A percentile compares a stretch with the other conserved stretches of the same genome.
These are phyloP conservation scores for Allantophomopsis lycopodina DNA, from an alignment of 2,329 filamentous ascomycete species.

Conservation along the genomic window DNA sequence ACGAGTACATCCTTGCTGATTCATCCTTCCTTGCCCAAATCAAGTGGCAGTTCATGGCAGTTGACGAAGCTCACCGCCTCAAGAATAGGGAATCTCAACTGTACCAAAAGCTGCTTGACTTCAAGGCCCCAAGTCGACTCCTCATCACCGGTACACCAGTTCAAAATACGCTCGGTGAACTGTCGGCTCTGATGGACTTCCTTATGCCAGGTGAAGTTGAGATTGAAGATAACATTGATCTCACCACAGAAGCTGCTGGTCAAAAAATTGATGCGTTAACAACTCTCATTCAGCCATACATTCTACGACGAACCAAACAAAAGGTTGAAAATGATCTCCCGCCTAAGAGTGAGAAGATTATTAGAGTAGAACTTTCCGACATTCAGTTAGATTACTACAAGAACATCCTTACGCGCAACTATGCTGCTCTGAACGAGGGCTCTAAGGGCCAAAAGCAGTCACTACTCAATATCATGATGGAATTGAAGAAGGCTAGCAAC, in stretches of 20 bases:
- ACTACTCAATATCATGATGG: conserved; percentile 97
- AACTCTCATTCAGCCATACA: conserved; percentile 79
- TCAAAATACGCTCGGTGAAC: conserved; percentile 88
- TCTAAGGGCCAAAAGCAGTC: conserved; percentile 88
- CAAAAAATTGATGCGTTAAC: conserved; percentile 80
- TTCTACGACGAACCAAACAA: conserved; percentile 90
- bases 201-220: conserved; percentile 87
- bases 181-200: conserved; percentile 89
- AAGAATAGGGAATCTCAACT: conserved; percentile 95
- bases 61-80: conserved; percentile 91
- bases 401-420: conserved; percentile 94
- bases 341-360: conserved; percentile 97
- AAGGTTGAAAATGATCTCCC: conserved; percentile 95
- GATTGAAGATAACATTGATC: conserved; percentile 84
- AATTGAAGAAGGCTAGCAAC: conserved; percentile 97
- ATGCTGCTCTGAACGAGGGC: conserved; percentile 83
- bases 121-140: conserved; percentile 76
- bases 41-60: conserved; percentile 94
- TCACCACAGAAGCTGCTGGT: conserved; percentile 68
- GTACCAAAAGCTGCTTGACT: conserved; percentile 72
- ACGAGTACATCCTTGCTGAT: conserved; percentile 88
- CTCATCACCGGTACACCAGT: conserved; percentile 96
- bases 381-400: conserved; percentile 98
- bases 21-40: conserved; percentile 73
- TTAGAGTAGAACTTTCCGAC: conserved; percentile 92